Evolutionary conservation across 2,329 filamentous ascomycete genomes (phyloP).

Genomic region (Hypoxylon sp.): DNA sequence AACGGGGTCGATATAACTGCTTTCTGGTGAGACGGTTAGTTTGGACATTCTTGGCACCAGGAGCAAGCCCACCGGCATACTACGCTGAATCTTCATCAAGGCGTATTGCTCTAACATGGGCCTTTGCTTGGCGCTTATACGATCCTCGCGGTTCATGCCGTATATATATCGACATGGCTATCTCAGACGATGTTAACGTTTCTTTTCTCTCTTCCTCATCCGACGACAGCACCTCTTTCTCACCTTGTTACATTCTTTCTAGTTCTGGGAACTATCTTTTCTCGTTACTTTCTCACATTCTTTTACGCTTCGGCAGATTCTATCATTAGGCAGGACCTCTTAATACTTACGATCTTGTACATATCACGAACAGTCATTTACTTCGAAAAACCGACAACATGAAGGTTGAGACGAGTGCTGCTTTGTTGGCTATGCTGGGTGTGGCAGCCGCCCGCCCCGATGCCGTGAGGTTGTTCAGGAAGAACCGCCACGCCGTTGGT

Average conservation of each 20-base stretch:
- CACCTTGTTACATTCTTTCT: slow-evolving; percentile 52
- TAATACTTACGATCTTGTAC: slow-evolving; percentile 29
- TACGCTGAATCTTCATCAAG: slow-evolving; percentile 36
- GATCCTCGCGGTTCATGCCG: slow-evolving; percentile 39
- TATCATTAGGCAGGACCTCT: slow-evolving; percentile 52
- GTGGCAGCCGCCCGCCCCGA: slow-evolving; percentile 54
- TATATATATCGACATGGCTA: slow-evolving; percentile 48
- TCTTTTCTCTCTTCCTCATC: slow-evolving; percentile 45
- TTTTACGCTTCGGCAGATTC: slow-evolving; percentile 46
- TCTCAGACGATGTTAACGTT: slow-evolving; percentile 12
- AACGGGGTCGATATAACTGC: slow-evolving; percentile 36
- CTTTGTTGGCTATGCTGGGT: slow-evolving; percentile 51
- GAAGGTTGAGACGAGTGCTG: slow-evolving; percentile 54
- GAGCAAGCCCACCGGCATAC: slow-evolving; percentile 31
- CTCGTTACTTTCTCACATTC: slow-evolving; percentile 46
- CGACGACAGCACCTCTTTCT: slow-evolving; percentile 51
- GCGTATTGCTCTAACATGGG: slow-evolving; percentile 15
- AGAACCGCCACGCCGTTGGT: slow-evolving; percentile 31
- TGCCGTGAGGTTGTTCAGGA: slow-evolving; percentile 46
- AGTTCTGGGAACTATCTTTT: slow-evolving; percentile 55
- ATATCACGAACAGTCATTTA: slow-evolving; percentile 42
- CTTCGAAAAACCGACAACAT: slow-evolving; percentile 49
- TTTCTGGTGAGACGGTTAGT: slow-evolving; percentile 48
- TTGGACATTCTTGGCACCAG: slow-evolving; percentile 44
- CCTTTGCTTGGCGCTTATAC: slow-evolving; percentile 33